Evolutionary conservation across 116 monocot species (phyloP), one percentile per base, ranked within the genome.

Genomic region (Iris pallida): DNA sequence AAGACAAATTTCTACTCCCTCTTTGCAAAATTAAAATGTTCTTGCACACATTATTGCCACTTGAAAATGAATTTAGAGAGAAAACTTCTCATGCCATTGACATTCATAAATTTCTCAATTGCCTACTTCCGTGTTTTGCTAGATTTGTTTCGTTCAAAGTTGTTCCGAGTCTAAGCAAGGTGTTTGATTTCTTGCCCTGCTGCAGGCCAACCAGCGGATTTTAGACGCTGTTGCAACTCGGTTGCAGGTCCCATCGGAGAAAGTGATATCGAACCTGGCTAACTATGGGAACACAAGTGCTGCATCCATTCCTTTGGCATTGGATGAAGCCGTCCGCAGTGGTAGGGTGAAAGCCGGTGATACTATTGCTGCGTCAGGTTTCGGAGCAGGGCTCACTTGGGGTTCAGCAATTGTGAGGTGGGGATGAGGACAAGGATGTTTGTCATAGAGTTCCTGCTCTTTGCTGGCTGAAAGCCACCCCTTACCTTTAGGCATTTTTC

Each of bases 361-460:
- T 61, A 70, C 80, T 14, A 82, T 96, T 58, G 96, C 92, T 2
- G 56, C 85, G 11, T 79, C 89, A 42, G 96, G 96, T 4, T 96
- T 96, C 65, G 96, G 96, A 51, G 96, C 92, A 18, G 96, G 96
- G 11, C 77, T 96, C 54, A 92, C 96, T 6, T 96, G 96, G 96
- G 96, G 92, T 42, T 92, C 96, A 13, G 85, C 83, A 0, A 83
- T 96, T 41, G 20, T 96, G 19, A 81, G 76, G 75, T 96, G 96
- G 96, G 79, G 82, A 64, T 96, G 73, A 83, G 13, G 16, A 67
- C 1, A 30, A 30, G 30, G 30, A 30, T 30, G 30, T 30, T 30
- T 3, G 3, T 30, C 30, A 30, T n/a, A n/a, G n/a, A n/a, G n/a
- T 30, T 30, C 3, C 30, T 30, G 3, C 30, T 30, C 30, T 30